Evolutionary conservation across 345 rosid species (phyloP), one percentile per base, ranked within the genome.

Genomic region (Diplotaxis tenuifolia): DNA sequence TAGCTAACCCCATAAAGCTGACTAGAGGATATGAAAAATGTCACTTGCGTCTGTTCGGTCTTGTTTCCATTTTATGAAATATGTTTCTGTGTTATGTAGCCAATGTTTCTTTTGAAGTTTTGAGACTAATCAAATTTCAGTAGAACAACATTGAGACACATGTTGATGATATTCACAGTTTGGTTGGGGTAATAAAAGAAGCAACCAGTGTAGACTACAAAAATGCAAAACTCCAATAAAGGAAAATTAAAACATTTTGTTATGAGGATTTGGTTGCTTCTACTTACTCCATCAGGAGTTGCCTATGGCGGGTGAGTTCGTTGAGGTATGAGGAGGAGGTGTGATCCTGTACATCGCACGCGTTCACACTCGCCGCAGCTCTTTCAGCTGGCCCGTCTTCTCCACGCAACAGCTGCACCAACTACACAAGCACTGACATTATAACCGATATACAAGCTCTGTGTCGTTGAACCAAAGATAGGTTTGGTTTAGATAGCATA

Each of bases 281-380:
- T 55, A 69, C 22, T 83, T 49, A 90, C 80, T 88, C 98, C 88
- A 94, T 71, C 20, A 86, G 83, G 25, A 94, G 93, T 63, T 88
- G 83, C 84, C 77, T 86, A 63, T 91, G 93, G 9, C 96, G 94
- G 31, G 70, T 78, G 16, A 94, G 89, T 29, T 91, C 95, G 18
- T 85, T 69, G 55, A 88, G 87, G 66, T 91, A 91, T 54, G 74
- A 79, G 29, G 89, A 66, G 22, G 93, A 80, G 0, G 88, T 87
- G 40, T 94, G 85, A 64, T 91, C 95, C 59, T 94, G 91, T 56
- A 85, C 34, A 60, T 91, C 94, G 21, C 81, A 79, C 2, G 82
- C 85, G 32, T 86, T 89, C 63, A 81, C 56, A 1, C 84, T n/a
- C n/a, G n/a, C n/a, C n/a, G n/a, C n/a, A n/a, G n/a, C n/a, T n/a